phyloP scores from a whole-genome alignment of 768 basidiomycete genomes.

The Boletus coccyginus region DNA sequence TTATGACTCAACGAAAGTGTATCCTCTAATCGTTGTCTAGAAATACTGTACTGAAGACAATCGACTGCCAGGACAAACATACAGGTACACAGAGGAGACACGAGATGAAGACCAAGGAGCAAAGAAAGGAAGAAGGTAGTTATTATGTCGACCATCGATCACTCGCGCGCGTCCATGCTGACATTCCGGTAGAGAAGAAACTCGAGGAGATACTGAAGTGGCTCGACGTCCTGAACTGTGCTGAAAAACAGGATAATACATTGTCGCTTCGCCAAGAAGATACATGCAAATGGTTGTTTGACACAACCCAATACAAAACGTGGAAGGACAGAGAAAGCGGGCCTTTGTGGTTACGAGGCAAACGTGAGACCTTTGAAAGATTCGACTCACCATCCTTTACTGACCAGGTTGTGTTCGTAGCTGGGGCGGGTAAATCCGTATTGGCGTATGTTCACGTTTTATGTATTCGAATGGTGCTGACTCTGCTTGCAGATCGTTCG shows the following conservation, averaged over 20 bases:
- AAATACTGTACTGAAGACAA: neutral
- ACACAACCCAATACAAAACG: neutral
- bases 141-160: no score
- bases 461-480: neutral
- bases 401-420: neutral
- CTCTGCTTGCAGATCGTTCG: neutral
- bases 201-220: neutral
- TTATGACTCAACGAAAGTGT: neutral
- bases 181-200: neutral
- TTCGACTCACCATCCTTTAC: neutral
- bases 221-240: constrained; percentile 1
- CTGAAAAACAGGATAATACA: constrained; percentile 3
- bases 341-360: constrained; percentile 5
- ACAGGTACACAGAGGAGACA: neutral
- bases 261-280: neutral
- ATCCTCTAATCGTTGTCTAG: neutral
- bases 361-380: neutral
- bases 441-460: neutral
- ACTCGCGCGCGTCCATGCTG: neutral
- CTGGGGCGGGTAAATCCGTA: constrained; percentile 7
- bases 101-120: neutral
- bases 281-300: constrained; percentile 4
- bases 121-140: neutral
- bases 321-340: neutral
- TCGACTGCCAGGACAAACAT: neutral